Evolutionary conservation across 805 yeast species (phyloP), one percentile per base, ranked within the genome.

Genomic region (Zygoascus tannicola): DNA sequence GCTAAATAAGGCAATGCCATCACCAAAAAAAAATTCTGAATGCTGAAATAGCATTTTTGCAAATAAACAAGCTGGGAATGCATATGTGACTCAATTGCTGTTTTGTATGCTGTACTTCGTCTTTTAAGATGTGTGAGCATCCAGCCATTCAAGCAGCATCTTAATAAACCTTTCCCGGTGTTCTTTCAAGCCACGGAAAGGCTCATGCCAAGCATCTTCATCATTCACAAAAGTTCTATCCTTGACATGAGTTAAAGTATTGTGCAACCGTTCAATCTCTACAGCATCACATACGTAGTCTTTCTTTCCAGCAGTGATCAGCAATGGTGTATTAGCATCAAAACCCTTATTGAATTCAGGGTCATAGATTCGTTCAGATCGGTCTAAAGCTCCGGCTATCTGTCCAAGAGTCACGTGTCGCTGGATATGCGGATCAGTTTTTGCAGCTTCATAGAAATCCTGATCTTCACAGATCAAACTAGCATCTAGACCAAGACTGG

Each of bases 381-480:
- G 62, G 14, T 38, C 50, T 18, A 63, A 32, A 50, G 65, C 63
- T 36, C 57, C 67, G 44, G 51, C 22, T 52, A 64, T 53, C 46
- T 55, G 56, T 37, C 48, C 52, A 19, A 59, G 58, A 3, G 68
- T 50, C 4, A 32, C 22, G 40, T 57, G 45, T 15, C 51, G 46
- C 28, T 48, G 45, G 18, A 58, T 46, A 44, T 54, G 44, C 15
- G 56, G 57, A 41, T 65, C 67, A 16, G 45, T 28, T 7, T 41
- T 38, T 39, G 54, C 47, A 26, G 38, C 34, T 28, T 50, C 48
- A 41, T 53, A 48, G 28, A 44, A 41, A 32, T 23, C 52, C 22
- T 53, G 49, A 43, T 65, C 63, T 40, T 56, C 53, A 30, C 60
- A 52, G 41, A 61, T 38, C 40, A 44, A 38, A 7, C 52, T 47